Conservation (phyloP, 2,329 filamentous ascomycete species). For the Sarocladium brachiariae region DNA sequence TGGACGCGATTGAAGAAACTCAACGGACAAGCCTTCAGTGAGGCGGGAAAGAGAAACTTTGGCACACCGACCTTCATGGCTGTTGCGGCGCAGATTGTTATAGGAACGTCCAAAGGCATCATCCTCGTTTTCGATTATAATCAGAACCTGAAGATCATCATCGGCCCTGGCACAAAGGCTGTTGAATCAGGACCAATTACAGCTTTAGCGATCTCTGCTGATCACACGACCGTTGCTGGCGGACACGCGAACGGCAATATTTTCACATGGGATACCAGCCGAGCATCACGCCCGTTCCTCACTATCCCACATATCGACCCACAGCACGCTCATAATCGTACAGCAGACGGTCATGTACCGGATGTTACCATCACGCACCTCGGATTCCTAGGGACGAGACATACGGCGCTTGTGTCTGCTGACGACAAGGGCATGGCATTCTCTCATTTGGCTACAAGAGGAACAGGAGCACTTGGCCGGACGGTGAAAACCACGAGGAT, state of each 20-base stretch:
- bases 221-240: conserved; percentile 84
- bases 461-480: conserved; percentile 77
- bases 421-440: conserved; percentile 97
- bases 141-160: conserved; percentile 88
- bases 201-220: conserved; percentile 82
- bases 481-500: conserved; percentile 86
- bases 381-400: conserved; percentile 89
- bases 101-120: conserved; percentile 91
- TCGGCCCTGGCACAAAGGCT: conserved; percentile 89
- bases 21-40: conserved; percentile 83
- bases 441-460: conserved; percentile 88
- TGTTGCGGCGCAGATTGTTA: conserved; percentile 78
- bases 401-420: conserved; percentile 90
- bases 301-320: conserved; percentile 71
- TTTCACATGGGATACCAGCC: conserved; percentile 90
- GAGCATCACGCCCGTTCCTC: conserved; percentile 80
- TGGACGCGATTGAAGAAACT: conserved; percentile 94
- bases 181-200: conserved; percentile 86
- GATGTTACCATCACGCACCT: conserved; percentile 77
- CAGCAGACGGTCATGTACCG: conserved; percentile 74
- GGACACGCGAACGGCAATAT: conserved; percentile 88
- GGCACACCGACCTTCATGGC: conserved; percentile 84
- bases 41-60: conserved; percentile 86
- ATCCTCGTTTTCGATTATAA: conserved; percentile 96
- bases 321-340: conserved; percentile 56